Evolutionary conservation across 805 yeast species (phyloP).

Genomic region (Cyberlindnera misumaiensis): DNA sequence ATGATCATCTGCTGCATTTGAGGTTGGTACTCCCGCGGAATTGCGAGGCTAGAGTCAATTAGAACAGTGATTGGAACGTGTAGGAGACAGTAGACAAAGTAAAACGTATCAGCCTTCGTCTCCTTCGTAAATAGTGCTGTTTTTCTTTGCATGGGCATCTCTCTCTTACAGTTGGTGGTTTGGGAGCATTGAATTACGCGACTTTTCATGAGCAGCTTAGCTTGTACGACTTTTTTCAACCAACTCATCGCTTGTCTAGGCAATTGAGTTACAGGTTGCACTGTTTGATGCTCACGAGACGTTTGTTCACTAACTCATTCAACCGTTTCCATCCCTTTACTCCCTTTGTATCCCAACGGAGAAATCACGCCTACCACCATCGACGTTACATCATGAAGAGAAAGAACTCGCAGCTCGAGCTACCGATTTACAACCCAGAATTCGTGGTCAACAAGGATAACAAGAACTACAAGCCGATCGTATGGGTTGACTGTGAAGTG

Average conservation of each 20-base stretch:
- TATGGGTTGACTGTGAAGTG: constrained; percentile 93
- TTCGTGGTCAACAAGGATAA: constrained; percentile 6
- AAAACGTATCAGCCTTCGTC: constrained; percentile 34
- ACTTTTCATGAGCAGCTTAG: no score
- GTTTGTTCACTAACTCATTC: no score
- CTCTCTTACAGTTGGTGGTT: neutral
- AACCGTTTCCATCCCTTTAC: no score
- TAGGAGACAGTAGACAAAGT: constrained; percentile 44
- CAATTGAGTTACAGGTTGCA: no score
- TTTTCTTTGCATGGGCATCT: neutral
- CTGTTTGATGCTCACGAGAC: no score
- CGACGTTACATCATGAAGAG: constrained; percentile 5
- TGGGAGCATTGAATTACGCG: no score
- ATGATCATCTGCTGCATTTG: constrained; percentile 43
- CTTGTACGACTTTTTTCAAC: no score
- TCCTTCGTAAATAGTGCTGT: constrained; percentile 10
- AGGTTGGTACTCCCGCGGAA: constrained; percentile 46
- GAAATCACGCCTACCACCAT: neutral
- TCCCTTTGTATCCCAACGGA: neutral
- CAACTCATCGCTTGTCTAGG: no score
- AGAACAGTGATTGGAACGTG: constrained; percentile 74
- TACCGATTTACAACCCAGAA: constrained; percentile 15
- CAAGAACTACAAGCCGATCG: constrained; percentile 39
- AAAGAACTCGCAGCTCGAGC: constrained; percentile 9
- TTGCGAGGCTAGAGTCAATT: constrained; percentile 66